Evolutionary conservation across 2,329 filamentous ascomycete species (phyloP), one percentile per base, ranked within the genome.

Genomic region (Dactylellina cionopaga): DNA sequence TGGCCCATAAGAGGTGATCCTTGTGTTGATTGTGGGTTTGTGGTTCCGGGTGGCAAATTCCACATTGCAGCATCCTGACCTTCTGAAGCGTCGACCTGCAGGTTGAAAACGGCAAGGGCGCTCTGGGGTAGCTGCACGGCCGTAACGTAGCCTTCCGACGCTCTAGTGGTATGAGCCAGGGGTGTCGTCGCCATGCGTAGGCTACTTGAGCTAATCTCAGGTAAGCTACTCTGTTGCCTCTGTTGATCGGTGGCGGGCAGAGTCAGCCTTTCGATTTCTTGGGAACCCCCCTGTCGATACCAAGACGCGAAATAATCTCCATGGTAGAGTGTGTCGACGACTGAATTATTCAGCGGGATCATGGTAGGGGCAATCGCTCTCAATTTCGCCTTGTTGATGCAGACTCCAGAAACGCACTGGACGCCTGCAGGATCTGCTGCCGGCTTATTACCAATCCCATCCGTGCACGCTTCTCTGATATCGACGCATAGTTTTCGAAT

Each of bases 191-290:
- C 68, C 52, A 72, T 56, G 3, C 68, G 68, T 13, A 72, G 46
- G 17, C 59, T 72, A 39, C 46, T 72, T 17, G 68, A 72, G 39
- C 68, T 72, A 65, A 72, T 64, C 33, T 72, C 68, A 65, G 59
- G 68, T 60, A 72, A 65, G 68, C 68, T 37, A 4, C 44, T 29
- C 13, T 19, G 35, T 72, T 54, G 68, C 59, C 52, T 49, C 52
- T 64, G 68, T 15, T 35, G 66, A 65, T 72, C 68, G 37, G 68
- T 72, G 68, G 68, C 68, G 68, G 68, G 68, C 13, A 59, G 68
- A 46, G 59, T 65, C 68, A 65, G 51, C 68, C 44, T 64, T 65
- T 72, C 68, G 59, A 72, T 60, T 37, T 72, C 68, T 55, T 72
- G 68, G 43, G 68, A 59, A n/a, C 68, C 68, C 19, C 68, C 68